Conservation (phyloP, 306 rosid species). For the Betula pendula region DNA sequence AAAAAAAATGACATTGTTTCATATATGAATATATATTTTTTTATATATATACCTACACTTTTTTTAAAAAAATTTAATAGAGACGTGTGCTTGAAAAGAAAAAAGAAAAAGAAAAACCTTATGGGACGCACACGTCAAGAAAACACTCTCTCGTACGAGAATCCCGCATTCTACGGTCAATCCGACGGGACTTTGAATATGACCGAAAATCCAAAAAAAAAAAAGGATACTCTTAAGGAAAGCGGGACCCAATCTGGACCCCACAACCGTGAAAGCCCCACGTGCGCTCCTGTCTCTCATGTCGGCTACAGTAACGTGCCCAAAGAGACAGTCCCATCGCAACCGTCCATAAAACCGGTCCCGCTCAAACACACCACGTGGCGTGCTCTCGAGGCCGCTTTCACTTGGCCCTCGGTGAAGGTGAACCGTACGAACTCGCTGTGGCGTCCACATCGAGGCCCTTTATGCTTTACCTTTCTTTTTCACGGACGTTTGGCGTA, state of each 20-base stretch:
- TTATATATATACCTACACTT: too few relatives aligned
- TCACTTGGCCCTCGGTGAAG: background rate
- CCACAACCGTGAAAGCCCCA: conserved; percentile 20
- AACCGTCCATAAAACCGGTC: background rate
- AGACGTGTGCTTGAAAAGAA: too few relatives aligned
- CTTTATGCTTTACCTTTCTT: background rate
- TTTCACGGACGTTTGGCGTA: background rate
- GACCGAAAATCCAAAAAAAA: background rate
- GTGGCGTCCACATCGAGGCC: conserved; percentile 8
- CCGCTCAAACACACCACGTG: background rate
- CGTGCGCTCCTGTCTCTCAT: conserved; percentile 28
- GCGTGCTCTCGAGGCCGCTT: background rate
- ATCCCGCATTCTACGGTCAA: conserved; percentile 29
- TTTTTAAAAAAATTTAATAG: too few relatives aligned
- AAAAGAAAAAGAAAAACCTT: too few relatives aligned
- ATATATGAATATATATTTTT: too few relatives aligned
- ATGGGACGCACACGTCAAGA: background rate
- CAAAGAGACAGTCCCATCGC: background rate
- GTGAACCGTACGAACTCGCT: conserved; percentile 5
- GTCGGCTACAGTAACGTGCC: background rate
- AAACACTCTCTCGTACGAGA: conserved; percentile 15
- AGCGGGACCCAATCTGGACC: conserved; percentile 12
- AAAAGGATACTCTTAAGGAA: background rate
- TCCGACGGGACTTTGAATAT: conserved; percentile 12
- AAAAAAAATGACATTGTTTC: too few relatives aligned